Base-by-base conservation (phyloP, 495 filamentous ascomycete genomes). In the Penicillium turbatum region DNA sequence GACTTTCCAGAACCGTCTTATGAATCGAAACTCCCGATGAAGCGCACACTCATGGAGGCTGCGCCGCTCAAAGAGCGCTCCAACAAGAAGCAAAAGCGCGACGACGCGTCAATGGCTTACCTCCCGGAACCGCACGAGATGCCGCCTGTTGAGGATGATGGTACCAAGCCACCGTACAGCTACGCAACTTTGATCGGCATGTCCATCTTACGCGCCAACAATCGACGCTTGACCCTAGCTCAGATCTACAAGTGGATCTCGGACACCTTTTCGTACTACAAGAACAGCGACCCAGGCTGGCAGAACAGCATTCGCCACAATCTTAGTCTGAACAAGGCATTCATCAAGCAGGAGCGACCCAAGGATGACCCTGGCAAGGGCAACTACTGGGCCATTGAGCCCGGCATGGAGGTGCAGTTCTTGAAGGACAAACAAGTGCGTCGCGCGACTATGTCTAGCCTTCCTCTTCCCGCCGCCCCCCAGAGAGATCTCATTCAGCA, bases 221-320 rank as follows among this genome's bases (percentile, higher is more conserved):
- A 88, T 37, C 84, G 90, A 19, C 85, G 88, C 35, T 74, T 98
- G 44, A 97, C 93, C 2, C 78, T 98, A 1, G 84, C 91, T n/a
- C 92, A 97, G 65, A 98, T 98, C 56, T 98, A 98, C 81, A 95
- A 93, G 64, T 98, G 93, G 93, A 97, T 98, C 53, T 90, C 89
- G 1, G 90, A 97, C 64, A 93, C 86, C 4, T 98, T 89, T 67
- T 82, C 80, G 2, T 95, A 88, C 69, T 98, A 97, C 73, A 84
- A 84, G 51, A 81, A 83, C 15, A 79, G 84, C 31, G 90, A 95
- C 50, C 80, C 88, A 5, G 92, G 93, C 24, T 98, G 93, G 93
- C 92, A 97, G 71, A 98, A 98, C 67, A 96, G 92, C 72, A 98
- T 98, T 68, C 86, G 93, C 1, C 93, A 98, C 64, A 98, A 98